A percentile compares a stretch with the other conserved stretches of the same genome.
Evolutionary conservation across 495 filamentous ascomycete genomes (phyloP).

Genomic region (Massariosphaeria phaeospora): DNA sequence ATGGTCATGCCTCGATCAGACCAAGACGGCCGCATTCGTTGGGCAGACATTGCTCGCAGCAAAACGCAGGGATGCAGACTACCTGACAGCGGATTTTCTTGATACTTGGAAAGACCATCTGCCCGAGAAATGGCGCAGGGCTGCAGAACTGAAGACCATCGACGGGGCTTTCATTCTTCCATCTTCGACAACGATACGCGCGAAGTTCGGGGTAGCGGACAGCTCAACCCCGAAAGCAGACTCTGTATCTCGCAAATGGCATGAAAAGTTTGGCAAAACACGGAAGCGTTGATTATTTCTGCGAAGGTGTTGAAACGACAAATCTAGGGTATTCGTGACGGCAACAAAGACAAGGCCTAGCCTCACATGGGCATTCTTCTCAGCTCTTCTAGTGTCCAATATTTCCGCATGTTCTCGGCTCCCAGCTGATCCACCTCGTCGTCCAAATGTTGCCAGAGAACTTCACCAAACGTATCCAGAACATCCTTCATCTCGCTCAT

Average conservation of each 20-base stretch:
- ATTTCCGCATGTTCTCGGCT: conserved; percentile 80
- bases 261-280: conserved; percentile 62
- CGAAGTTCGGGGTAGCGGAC: neutral
- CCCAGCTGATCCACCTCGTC: conserved; percentile 42
- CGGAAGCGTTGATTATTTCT: conserved; percentile 1
- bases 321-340: conserved; percentile 35
- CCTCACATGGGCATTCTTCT: conserved; percentile 52
- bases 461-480: conserved; percentile 57
- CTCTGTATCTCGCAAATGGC: conserved; percentile 69
- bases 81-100: conserved; percentile 45
- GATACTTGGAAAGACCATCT: conserved; percentile 53
- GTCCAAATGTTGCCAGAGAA: conserved; percentile 45
- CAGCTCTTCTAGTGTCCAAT: conserved; percentile 77
- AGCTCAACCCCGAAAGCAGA: conserved; percentile 36
- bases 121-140: conserved; percentile 54
- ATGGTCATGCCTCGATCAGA: conserved; percentile 48
- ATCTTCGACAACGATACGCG: conserved; percentile 20
- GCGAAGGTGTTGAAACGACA: neutral
- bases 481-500: conserved; percentile 61
- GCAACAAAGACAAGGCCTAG: neutral
- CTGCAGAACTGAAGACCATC: conserved; percentile 48
- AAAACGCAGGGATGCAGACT: conserved; percentile 30
- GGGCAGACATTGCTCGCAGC: conserved; percentile 52
- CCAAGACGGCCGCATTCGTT: conserved; percentile 46
- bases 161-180: conserved; percentile 33